Evolutionary conservation across 148 eudicot genomes (phyloP).

Genomic region (Vaccinium corymbosum): DNA sequence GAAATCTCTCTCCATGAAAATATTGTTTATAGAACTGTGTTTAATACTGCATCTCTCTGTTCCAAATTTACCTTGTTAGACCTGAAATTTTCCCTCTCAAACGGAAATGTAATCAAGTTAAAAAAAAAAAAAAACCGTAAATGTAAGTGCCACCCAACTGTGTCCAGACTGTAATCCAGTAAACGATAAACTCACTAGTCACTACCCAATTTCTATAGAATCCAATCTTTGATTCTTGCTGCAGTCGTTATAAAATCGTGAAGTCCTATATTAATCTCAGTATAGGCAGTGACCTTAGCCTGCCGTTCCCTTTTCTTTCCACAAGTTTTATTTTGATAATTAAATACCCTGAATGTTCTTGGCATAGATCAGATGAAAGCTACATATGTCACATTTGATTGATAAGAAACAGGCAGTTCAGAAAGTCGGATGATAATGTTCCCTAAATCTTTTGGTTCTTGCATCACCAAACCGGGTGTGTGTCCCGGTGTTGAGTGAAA

Average conservation of each 20-base stretch:
- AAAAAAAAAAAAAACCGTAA: neutral
- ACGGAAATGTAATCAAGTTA: neutral
- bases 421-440: neutral
- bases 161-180: neutral
- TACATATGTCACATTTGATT: neutral
- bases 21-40: neutral
- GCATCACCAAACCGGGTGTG: neutral
- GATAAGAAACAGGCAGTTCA: neutral
- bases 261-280: neutral
- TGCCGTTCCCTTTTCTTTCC: neutral
- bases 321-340: neutral
- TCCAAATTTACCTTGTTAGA: neutral
- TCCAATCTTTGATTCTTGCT: neutral
- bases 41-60: neutral
- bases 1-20: neutral
- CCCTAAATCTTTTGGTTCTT: neutral
- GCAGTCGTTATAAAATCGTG: neutral
- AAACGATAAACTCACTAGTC: neutral
- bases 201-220: neutral
- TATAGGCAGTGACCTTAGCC: neutral
- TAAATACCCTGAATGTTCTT: neutral
- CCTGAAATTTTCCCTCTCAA: neutral
- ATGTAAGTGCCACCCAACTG: neutral
- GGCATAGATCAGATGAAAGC: neutral
- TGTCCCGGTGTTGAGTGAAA: neutral